Conservation (phyloP, 805 yeast genomes). For the Schizosaccharomyces octosporus region DNA sequence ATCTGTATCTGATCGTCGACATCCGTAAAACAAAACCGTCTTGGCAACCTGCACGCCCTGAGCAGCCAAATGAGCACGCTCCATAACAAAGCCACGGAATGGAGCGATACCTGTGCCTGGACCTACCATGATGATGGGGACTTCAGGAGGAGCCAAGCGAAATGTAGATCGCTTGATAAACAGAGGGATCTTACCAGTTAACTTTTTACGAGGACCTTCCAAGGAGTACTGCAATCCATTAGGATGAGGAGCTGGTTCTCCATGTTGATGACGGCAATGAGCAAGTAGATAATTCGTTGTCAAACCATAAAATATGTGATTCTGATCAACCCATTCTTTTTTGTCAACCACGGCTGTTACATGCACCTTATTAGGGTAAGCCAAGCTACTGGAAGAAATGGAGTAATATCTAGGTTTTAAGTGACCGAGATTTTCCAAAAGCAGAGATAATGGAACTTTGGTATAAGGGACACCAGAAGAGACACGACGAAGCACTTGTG, state of each 20-base stretch:
- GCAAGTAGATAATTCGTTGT: constrained; percentile 69
- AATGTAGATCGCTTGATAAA: constrained; percentile 88
- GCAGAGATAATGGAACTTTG: constrained; percentile 55
- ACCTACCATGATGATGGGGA: constrained; percentile 79
- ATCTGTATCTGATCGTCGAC: constrained; percentile 58
- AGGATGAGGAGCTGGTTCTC: constrained; percentile 15
- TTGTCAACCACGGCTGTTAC: constrained; percentile 78
- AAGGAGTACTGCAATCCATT: constrained; percentile 36
- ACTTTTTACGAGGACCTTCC: constrained; percentile 56
- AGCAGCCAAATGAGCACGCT: constrained; percentile 35
- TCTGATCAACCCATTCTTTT: constrained; percentile 16
- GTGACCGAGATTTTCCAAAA: constrained; percentile 57
- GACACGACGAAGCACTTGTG: constrained; percentile 41
- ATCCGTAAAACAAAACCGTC: constrained; percentile 61
- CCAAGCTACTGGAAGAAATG: constrained; percentile 66
- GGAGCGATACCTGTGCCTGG: constrained; percentile 99
- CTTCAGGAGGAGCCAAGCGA: constrained; percentile 55
- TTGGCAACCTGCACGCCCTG: constrained; percentile 38
- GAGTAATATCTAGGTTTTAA: constrained; percentile 90
- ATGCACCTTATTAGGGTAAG: constrained; percentile 36
- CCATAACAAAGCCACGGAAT: constrained; percentile 82
- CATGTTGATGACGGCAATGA: constrained; percentile 25
- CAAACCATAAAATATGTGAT: constrained; percentile 47
- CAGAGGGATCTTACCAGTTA: constrained; percentile 41
- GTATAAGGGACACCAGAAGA: constrained; percentile 50